Base-by-base conservation (phyloP, 352 stramenopile species). In the Pythium plurisporium region DNA sequence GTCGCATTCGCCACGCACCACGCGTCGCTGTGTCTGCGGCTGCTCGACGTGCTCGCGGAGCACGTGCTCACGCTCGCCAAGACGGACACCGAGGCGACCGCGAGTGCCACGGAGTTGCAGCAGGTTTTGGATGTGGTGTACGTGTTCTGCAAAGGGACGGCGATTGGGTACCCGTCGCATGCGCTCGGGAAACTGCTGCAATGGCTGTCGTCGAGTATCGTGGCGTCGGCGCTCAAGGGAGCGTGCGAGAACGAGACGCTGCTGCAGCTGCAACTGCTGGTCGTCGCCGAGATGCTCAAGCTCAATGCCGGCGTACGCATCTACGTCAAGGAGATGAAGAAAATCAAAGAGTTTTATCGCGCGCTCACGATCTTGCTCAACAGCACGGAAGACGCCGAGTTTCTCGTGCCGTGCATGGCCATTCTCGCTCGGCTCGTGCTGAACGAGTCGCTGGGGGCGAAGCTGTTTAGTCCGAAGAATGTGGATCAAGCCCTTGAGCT, bases 381-480 rank as follows among this genome's bases (percentile, higher is more conserved):
- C 41, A 84, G 74, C 55, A 91, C 83, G 0, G 80, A 91, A 36
- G 80, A 91, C 45, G 53, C 78, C 0, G 79, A 89, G 59, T 65
- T 91, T 19, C 60, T 94, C 5, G 78, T 94, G 60, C 86, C 81
- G 33, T 84, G 70, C 25, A 94, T 91, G 81, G 65, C 78, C 14
- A 88, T 91, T 33, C 65, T 94, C 9, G 81, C 79, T 6, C 69
- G 83, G 14, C 67, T 94, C 12, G 83, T 91, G 56, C 68, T 94
- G 4, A 69, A 62, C 14, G 81, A 94, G 43, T 70, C 81, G 5
- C 72, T 94, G n/a, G 83, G 81, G 10, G 79, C 67, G 29, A 94
- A 91, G 46, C 65, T 94, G 1, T 94, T 94, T 27, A 88, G 81
- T 42, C 63, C 74, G 8, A 94, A 94, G 62, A 94, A 94, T 45